Evolutionary conservation across 768 basidiomycete genomes (phyloP), one percentile per base, ranked within the genome.

Genomic region (Rhizopogon sp.): DNA sequence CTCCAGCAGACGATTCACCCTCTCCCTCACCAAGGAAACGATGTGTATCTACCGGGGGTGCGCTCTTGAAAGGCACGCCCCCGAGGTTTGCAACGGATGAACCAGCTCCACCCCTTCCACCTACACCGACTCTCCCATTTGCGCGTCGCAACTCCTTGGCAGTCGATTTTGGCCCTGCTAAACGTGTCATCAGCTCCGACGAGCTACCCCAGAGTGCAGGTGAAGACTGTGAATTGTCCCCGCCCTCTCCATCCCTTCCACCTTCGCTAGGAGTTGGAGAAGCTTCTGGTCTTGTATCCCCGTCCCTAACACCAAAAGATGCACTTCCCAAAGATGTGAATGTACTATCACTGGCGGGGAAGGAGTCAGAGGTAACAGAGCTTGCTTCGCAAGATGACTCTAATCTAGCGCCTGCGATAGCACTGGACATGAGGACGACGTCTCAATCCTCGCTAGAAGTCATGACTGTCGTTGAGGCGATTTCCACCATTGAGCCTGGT

Each of bases 81-180:
- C 16, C 59, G 41, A 56, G 14, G 14, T 55, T 64, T 40, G 31
- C 43, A 25, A 52, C 56, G 0, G 61, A 64, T 47, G 64, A 63
- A 17, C 62, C 69, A 9, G 57, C 67, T 7, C 68, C 68, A 3
- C 44, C 61, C 17, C 22, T 71, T 46, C 68, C 69, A 10, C 60
- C 55, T 43, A 53, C 50, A 4, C 46, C 31, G 2, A 52, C 50
- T 43, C 31, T 50, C 2, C 3, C 51, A 1, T 45, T 49, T 3
- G 9, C 17, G 1, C 64, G 68, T 39, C 68, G 68, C 41, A 71
- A 71, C 49, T 71, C 69, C 49, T 47, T 70, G 13, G 66, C 69
- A 16, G 44, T 62, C 43, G 55, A 56, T 16, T 61, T 69, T 57
- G 60, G 58, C 5, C 54, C 62, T 31, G 60, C 49, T n/a, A 58